Evolutionary conservation across 2,329 filamentous ascomycete genomes (phyloP).

Genomic region (Mycosphaerelloides madeirae): DNA sequence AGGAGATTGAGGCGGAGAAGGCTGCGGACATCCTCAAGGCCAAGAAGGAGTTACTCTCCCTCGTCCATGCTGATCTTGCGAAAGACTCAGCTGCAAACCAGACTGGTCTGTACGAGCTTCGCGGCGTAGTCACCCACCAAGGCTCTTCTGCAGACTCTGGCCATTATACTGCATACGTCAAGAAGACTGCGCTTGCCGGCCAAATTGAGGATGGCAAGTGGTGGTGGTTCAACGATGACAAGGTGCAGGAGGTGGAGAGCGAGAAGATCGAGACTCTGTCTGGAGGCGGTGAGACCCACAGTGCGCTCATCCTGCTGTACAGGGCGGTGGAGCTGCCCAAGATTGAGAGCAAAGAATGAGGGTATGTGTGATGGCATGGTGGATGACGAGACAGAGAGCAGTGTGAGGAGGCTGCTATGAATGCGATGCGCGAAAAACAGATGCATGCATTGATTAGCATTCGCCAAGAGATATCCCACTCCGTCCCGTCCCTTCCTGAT

Average conservation of each 20-base stretch:
- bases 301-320: slow-evolving; percentile 75
- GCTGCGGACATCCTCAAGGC: slow-evolving; percentile 67
- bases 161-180: slow-evolving; percentile 96
- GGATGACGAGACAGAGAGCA: neutral
- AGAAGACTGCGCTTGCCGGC: slow-evolving; percentile 79
- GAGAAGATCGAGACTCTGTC: slow-evolving; percentile 89
- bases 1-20: slow-evolving; percentile 82
- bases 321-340: slow-evolving; percentile 64
- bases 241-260: slow-evolving; percentile 82
- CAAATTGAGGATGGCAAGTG: slow-evolving; percentile 90
- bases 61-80: slow-evolving; percentile 70
- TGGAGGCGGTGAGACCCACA: slow-evolving; percentile 78
- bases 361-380: neutral
- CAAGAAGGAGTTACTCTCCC: slow-evolving; percentile 79
- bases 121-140: slow-evolving; percentile 92
- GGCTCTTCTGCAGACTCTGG: slow-evolving; percentile 94
- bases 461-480: too few species aligned
- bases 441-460: too few species aligned
- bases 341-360: slow-evolving; percentile 13
- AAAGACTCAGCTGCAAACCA: slow-evolving; percentile 82
- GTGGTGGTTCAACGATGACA: slow-evolving; percentile 99
- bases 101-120: slow-evolving; percentile 90
- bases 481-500: too few species aligned
- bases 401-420: neutral
- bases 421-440: neutral